phyloP scores from a whole-genome alignment of 2,329 filamentous ascomycete genomes.

The Nigrograna mackinnonii region DNA sequence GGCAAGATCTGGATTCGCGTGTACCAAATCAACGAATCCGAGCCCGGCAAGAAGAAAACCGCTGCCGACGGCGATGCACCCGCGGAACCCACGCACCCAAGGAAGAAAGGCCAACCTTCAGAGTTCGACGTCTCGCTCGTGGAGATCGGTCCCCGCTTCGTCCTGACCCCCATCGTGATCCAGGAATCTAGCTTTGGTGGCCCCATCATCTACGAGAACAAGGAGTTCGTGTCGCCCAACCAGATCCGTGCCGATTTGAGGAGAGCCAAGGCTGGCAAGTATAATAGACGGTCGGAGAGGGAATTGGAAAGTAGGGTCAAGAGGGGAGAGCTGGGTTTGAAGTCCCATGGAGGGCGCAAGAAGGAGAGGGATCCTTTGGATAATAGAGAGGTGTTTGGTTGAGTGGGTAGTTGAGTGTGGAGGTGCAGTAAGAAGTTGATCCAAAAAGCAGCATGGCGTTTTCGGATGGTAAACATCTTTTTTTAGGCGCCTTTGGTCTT shows the following conservation, averaged over 20 bases:
- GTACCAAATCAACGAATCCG: conserved; percentile 89
- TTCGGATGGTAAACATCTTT: neutral
- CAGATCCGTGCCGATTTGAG: conserved; percentile 84
- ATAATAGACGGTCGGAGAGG: conserved; percentile 77
- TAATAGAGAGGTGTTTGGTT: conserved; percentile 76
- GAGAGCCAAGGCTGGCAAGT: conserved; percentile 73
- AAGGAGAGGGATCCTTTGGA: conserved; percentile 72
- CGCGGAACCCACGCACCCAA: too few species aligned
- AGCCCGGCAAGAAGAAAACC: conserved; percentile 55
- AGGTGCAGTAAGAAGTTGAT: neutral
- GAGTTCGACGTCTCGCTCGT: conserved; percentile 81
- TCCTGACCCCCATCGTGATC: conserved; percentile 92
- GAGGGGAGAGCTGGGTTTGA: conserved; percentile 76
- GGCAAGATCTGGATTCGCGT: conserved; percentile 96
- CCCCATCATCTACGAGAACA: conserved; percentile 97
- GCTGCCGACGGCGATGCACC: conserved; percentile 39
- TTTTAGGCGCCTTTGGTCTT: conserved; percentile 1
- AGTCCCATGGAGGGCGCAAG: conserved; percentile 66
- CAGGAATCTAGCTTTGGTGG: conserved; percentile 94
- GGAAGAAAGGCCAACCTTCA: conserved; percentile 53
- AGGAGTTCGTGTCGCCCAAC: conserved; percentile 95
- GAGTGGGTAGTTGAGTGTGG: too few species aligned
- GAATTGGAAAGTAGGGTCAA: conserved; percentile 72
- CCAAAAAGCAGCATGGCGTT: conserved; percentile 13
- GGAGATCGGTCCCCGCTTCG: conserved; percentile 92